A percentile compares a stretch with the other conserved stretches of the same genome.
phyloP scores from a whole-genome alignment of 2,329 filamentous ascomycete genomes.

The Hypocrella siamensis region DNA sequence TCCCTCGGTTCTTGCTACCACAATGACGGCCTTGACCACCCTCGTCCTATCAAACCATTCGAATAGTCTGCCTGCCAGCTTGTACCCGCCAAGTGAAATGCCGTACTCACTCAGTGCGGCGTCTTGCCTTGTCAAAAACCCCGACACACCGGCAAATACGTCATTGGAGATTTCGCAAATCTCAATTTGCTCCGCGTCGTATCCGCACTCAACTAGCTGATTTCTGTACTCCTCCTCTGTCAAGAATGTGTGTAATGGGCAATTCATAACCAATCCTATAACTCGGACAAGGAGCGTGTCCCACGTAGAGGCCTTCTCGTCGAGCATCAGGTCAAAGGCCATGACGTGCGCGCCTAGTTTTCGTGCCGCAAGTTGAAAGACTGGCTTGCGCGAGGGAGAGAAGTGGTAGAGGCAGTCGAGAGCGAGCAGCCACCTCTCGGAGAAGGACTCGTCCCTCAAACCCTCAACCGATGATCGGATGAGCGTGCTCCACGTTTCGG shows the following conservation, averaged over 20 bases:
- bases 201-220: conserved; percentile 30
- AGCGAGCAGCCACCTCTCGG: conserved; percentile 32
- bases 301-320: conserved; percentile 11
- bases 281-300: conserved; percentile 21
- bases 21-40: conserved; percentile 18
- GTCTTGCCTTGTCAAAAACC: conserved; percentile 23
- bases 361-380: conserved; percentile 24
- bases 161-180: conserved; percentile 35
- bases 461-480: conserved; percentile 11
- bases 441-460: conserved; percentile 9
- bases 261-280: conserved; percentile 29
- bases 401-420: conserved; percentile 43
- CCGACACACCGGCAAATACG: conserved; percentile 32
- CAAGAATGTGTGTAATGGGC: conserved; percentile 31
- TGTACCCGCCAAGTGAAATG: conserved; percentile 15
- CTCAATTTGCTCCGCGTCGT: conserved; percentile 21
- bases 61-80: conserved; percentile 20
- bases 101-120: conserved; percentile 8
- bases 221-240: conserved; percentile 26
- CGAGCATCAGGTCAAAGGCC: conserved; percentile 36
- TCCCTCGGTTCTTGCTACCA: conserved; percentile 12
- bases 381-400: conserved; percentile 28
- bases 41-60: conserved; percentile 19
- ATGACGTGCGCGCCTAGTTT: conserved; percentile 31
- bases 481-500: conserved; percentile 21